Evolutionary conservation across 805 yeast species (phyloP).

Genomic region (Pichia thaimueangensis): DNA sequence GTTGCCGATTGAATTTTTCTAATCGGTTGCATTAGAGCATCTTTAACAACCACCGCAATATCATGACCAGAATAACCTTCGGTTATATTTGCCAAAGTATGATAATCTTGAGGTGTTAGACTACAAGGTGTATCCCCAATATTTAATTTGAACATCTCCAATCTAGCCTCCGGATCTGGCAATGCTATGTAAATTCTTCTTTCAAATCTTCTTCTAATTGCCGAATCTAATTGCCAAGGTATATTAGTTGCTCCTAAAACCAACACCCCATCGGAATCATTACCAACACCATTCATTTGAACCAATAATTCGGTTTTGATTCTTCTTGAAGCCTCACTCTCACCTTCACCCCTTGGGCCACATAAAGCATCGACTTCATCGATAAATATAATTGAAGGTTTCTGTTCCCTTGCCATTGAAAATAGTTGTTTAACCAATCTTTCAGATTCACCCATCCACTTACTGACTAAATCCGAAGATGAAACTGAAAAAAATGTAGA

Average conservation of each 20-base stretch:
- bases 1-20: conserved; percentile 94
- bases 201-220: conserved; percentile 94
- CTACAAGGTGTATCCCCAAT: conserved; percentile 86
- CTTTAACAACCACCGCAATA: conserved; percentile 92
- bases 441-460: conserved; percentile 99
- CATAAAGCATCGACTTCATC: conserved; percentile 98
- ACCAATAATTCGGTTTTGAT: conserved; percentile 93
- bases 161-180: conserved; percentile 90
- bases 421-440: conserved; percentile 92
- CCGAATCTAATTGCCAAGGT: conserved; percentile 98
- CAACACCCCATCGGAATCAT: conserved; percentile 84
- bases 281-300: conserved; percentile 99
- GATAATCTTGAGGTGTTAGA: conserved; percentile 65
- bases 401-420: conserved; percentile 92
- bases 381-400: conserved; percentile 91
- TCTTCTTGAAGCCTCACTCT: conserved; percentile 92
- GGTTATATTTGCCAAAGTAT: conserved; percentile 82
- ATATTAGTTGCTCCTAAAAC: conserved; percentile 97
- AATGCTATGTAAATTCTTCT: conserved; percentile 89
- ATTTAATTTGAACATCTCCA: conserved; percentile 89
- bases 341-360: conserved; percentile 98
- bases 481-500: conserved; percentile 94
- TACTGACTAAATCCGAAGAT: conserved; percentile 92
- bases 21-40: conserved; percentile 96
- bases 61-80: conserved; percentile 98